Percentiles rank a stretch among this genome's conserved stretches.
Evolutionary conservation across 495 filamentous ascomycete genomes (phyloP).

Genomic region (Neurospora sp.): DNA sequence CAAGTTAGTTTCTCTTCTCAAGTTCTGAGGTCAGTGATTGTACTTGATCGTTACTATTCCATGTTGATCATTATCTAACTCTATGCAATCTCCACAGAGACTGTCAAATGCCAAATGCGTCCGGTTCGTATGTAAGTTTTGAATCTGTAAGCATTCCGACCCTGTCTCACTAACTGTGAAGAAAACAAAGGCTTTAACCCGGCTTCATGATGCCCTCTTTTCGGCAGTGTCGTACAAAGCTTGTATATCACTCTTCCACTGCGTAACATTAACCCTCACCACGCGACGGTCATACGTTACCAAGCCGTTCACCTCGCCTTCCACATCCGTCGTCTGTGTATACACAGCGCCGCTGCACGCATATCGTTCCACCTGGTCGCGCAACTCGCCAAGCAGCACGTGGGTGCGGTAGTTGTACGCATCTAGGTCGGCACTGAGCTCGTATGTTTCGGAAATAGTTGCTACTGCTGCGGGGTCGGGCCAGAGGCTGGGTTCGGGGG

Average conservation of each 20-base stretch:
- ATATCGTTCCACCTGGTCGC: slow-evolving; percentile 45
- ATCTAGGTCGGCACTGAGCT: slow-evolving; percentile 45
- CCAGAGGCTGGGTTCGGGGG: slow-evolving; percentile 32
- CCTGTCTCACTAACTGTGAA: background rate
- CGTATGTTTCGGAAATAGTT: slow-evolving; percentile 55
- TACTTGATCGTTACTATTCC: background rate
- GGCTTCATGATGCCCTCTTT: slow-evolving; percentile 3
- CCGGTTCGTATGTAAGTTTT: background rate
- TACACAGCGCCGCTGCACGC: slow-evolving; percentile 51
- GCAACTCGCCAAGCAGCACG: slow-evolving; percentile 41
- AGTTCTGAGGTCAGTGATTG: background rate
- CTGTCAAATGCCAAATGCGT: background rate
- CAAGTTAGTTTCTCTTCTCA: background rate
- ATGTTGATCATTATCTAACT: background rate
- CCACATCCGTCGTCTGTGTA: slow-evolving; percentile 64
- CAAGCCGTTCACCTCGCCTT: slow-evolving; percentile 65
- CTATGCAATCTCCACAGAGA: background rate
- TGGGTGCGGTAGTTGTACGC: slow-evolving; percentile 56
- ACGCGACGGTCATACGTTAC: slow-evolving; percentile 55
- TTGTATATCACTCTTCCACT: slow-evolving; percentile 53
- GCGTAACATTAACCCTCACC: slow-evolving; percentile 40
- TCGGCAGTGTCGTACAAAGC: slow-evolving; percentile 47
- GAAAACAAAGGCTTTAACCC: background rate
- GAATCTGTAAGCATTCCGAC: background rate
- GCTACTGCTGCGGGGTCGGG: slow-evolving; percentile 45